A percentile compares a stretch with the other conserved stretches of the same genome.
Conservation (phyloP, 345 rosid species). For the Eucalyptus grandis region DNA sequence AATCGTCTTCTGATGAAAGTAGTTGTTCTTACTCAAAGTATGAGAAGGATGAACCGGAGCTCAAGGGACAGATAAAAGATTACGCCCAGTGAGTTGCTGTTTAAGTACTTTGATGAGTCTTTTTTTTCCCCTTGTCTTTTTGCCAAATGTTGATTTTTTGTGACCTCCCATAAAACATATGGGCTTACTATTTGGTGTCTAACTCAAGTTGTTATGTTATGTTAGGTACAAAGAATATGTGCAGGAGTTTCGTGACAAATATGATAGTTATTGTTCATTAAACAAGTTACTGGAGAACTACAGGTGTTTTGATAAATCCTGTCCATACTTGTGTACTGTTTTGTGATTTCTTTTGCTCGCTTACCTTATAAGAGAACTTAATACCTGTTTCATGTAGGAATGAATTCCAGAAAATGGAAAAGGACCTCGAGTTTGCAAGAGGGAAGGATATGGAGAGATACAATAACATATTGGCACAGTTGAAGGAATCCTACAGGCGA, state of each 20-base stretch:
- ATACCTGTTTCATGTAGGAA: slow-evolving; percentile 21
- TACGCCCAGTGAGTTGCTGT: slow-evolving; percentile 56
- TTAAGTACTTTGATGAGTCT: not conserved
- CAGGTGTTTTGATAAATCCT: slow-evolving; percentile 38
- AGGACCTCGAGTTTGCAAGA: slow-evolving; percentile 61
- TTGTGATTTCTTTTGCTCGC: not conserved
- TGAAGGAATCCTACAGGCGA: slow-evolving; percentile 53
- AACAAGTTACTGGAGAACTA: slow-evolving; percentile 59
- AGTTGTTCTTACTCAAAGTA: slow-evolving; percentile 56
- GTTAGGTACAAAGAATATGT: slow-evolving; percentile 69
- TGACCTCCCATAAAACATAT: not conserved
- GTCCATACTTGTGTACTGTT: not conserved
- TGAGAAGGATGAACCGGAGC: slow-evolving; percentile 74
- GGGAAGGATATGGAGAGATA: slow-evolving; percentile 65
- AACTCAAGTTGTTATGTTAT: not conserved
- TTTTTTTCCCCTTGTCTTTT: not conserved
- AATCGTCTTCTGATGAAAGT: slow-evolving; percentile 52
- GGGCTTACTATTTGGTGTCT: not conserved
- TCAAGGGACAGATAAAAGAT: slow-evolving; percentile 67
- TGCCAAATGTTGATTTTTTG: not conserved
- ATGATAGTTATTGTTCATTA: slow-evolving; percentile 59
- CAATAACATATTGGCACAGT: slow-evolving; percentile 35
- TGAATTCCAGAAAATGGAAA: slow-evolving; percentile 61
- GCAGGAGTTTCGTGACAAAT: slow-evolving; percentile 74
- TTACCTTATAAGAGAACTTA: not conserved